Conservation (phyloP, 805 yeast species). For the Suhomyces emberorum region DNA sequence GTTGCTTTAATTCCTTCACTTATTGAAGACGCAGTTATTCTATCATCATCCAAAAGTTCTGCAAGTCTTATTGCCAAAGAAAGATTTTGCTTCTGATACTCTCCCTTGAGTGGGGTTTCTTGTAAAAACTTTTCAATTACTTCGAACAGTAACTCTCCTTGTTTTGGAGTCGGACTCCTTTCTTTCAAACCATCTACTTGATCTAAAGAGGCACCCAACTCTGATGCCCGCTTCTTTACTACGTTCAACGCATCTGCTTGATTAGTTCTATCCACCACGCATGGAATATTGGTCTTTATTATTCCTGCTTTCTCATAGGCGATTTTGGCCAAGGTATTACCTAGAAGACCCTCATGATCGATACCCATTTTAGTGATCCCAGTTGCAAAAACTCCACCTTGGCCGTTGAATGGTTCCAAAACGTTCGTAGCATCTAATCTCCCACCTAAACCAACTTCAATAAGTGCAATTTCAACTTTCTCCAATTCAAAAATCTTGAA, state of each 20-base stretch:
- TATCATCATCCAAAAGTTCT: slow-evolving; percentile 29
- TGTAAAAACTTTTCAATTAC: background rate
- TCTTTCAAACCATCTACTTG: slow-evolving; percentile 18
- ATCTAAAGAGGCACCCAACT: slow-evolving; percentile 24
- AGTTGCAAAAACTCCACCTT: slow-evolving; percentile 50
- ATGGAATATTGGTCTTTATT: slow-evolving; percentile 56
- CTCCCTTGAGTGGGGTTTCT: slow-evolving; percentile 62
- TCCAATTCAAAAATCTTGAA: slow-evolving; percentile 63
- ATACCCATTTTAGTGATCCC: slow-evolving; percentile 83
- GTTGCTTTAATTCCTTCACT: slow-evolving; percentile 52
- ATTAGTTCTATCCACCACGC: slow-evolving; percentile 73
- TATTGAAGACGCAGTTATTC: slow-evolving; percentile 35
- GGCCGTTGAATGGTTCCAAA: slow-evolving; percentile 24
- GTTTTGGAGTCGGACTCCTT: background rate
- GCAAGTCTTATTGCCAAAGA: slow-evolving; percentile 62
- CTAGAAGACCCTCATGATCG: slow-evolving; percentile 81
- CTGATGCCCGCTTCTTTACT: slow-evolving; percentile 36
- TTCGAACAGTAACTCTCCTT: background rate
- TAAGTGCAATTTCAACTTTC: slow-evolving; percentile 66
- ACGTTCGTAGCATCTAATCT: slow-evolving; percentile 86
- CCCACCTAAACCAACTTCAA: slow-evolving; percentile 97
- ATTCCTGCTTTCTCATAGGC: slow-evolving; percentile 88
- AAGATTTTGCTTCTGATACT: slow-evolving; percentile 68
- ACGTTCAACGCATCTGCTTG: slow-evolving; percentile 46
- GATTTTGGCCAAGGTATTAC: slow-evolving; percentile 59